phyloP scores from a whole-genome alignment of 805 yeast species.

The Wickerhamiella cacticola region DNA sequence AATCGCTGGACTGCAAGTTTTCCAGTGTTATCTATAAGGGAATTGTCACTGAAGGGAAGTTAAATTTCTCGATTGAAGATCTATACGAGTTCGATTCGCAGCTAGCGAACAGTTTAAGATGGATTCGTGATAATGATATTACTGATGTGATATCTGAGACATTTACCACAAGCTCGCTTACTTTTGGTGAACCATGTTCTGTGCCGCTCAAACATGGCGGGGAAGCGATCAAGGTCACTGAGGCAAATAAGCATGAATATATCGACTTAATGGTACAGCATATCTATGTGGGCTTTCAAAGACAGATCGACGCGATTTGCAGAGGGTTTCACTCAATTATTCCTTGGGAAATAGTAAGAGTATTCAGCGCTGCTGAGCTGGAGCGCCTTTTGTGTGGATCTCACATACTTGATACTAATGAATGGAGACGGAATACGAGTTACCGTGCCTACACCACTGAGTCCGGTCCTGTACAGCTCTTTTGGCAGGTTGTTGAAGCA shows the following conservation, averaged over 20 bases:
- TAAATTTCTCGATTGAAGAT: slow-evolving; percentile 42
- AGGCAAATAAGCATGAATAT: slow-evolving; percentile 88
- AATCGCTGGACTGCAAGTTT: slow-evolving; percentile 94
- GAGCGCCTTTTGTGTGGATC: slow-evolving; percentile 95
- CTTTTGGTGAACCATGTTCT: slow-evolving; percentile 82
- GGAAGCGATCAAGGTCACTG: slow-evolving; percentile 75
- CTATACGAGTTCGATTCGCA: slow-evolving; percentile 99
- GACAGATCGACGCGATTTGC: slow-evolving; percentile 90
- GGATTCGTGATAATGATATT: slow-evolving; percentile 93
- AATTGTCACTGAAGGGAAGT: slow-evolving; percentile 90
- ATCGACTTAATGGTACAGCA: slow-evolving; percentile 92
- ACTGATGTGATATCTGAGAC: slow-evolving; percentile 77
- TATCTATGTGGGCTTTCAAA: slow-evolving; percentile 81
- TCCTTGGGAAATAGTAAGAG: slow-evolving; percentile 91
- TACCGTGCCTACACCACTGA: slow-evolving; percentile 94
- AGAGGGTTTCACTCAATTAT: slow-evolving; percentile 95
- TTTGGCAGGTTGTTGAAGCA: slow-evolving; percentile 85
- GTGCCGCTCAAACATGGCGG: slow-evolving; percentile 88
- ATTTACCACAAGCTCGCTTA: slow-evolving; percentile 73
- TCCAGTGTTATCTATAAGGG: slow-evolving; percentile 96
- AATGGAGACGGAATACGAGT: slow-evolving; percentile 98
- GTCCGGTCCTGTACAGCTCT: slow-evolving; percentile 96
- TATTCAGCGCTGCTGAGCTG: slow-evolving; percentile 93
- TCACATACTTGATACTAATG: slow-evolving; percentile 93
- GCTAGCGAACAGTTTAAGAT: slow-evolving; percentile 81